phyloP scores from a whole-genome alignment of 805 yeast genomes.

The Starmerella geochares region DNA sequence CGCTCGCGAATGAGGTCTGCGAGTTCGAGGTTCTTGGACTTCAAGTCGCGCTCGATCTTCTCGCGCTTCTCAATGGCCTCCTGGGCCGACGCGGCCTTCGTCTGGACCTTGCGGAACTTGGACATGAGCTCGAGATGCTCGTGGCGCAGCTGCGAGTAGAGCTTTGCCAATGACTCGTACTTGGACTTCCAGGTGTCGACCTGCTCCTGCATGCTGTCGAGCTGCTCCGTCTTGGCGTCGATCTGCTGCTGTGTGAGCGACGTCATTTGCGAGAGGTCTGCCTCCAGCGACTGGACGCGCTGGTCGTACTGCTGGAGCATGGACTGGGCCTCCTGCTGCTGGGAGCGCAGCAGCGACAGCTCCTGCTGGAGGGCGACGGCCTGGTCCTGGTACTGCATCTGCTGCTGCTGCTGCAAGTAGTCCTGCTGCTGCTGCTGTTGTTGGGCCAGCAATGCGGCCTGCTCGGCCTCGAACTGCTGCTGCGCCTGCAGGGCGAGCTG shows the following conservation, averaged over 20 bases:
- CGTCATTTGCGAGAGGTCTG: slow-evolving; percentile 52
- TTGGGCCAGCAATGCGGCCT: slow-evolving; percentile 53
- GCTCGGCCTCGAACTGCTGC: slow-evolving; percentile 61
- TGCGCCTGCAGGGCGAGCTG: slow-evolving; percentile 62
- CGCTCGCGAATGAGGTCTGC: slow-evolving; percentile 85
- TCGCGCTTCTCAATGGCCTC: slow-evolving; percentile 81
- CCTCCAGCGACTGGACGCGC: slow-evolving; percentile 70
- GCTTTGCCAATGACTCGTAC: slow-evolving; percentile 79
- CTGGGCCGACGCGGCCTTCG: slow-evolving; percentile 80
- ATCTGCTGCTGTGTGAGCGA: slow-evolving; percentile 62
- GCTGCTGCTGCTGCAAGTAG: slow-evolving; percentile 38
- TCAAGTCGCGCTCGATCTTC: slow-evolving; percentile 68
- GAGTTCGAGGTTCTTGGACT: slow-evolving; percentile 73
- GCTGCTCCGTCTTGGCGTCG: slow-evolving; percentile 64
- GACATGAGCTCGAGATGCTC: slow-evolving; percentile 74
- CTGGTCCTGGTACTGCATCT: slow-evolving; percentile 64
- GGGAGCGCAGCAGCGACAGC: slow-evolving; percentile 59
- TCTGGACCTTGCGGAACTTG: slow-evolving; percentile 70
- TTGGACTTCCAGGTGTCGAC: slow-evolving; percentile 68
- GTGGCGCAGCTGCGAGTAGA: slow-evolving; percentile 82
- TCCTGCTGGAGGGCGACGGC: slow-evolving; percentile 77
- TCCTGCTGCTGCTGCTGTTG: slow-evolving; percentile 66
- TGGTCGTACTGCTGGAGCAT: slow-evolving; percentile 79
- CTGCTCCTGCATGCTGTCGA: slow-evolving; percentile 61
- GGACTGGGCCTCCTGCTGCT: slow-evolving; percentile 75